phyloP scores from a whole-genome alignment of 75 land plant genomes.

The Pseudotsuga menziesii region DNA sequence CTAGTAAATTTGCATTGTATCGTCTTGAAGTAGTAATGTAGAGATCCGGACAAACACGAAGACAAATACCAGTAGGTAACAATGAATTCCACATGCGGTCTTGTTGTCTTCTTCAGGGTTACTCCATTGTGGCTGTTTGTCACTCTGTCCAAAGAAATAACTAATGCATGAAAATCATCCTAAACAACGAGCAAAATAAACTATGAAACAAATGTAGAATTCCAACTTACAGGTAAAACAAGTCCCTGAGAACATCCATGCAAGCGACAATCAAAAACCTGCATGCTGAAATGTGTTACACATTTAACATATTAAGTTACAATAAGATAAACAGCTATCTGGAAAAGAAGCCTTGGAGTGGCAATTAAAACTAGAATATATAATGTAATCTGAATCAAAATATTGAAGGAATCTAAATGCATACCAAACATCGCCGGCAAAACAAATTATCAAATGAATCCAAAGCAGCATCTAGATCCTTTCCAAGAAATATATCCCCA shows the following conservation, averaged over 20 bases:
- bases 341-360: background rate
- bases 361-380: background rate
- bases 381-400: background rate
- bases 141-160: slow-evolving; percentile 52
- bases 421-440: slow-evolving; percentile 97
- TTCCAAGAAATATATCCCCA: slow-evolving; percentile 36
- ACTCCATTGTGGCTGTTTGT: slow-evolving; percentile 52
- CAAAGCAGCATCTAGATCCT: slow-evolving; percentile 77
- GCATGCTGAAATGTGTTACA: slow-evolving; percentile 12
- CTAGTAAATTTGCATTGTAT: background rate
- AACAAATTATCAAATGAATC: slow-evolving; percentile 98
- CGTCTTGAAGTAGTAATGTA: background rate
- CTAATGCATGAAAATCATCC: background rate
- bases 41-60: background rate
- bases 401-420: background rate
- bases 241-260: slow-evolving; percentile 91
- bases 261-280: slow-evolving; percentile 95
- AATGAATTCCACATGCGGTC: slow-evolving; percentile 71
- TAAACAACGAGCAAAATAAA: background rate
- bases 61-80: slow-evolving; percentile 62
- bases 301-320: background rate
- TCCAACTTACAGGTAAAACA: slow-evolving; percentile 62
- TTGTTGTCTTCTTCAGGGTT: slow-evolving; percentile 46
- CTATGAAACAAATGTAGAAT: background rate
- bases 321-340: background rate